phyloP scores from a whole-genome alignment of 192 early-diverging fungal species.

The Rhizophagus clarus region DNA sequence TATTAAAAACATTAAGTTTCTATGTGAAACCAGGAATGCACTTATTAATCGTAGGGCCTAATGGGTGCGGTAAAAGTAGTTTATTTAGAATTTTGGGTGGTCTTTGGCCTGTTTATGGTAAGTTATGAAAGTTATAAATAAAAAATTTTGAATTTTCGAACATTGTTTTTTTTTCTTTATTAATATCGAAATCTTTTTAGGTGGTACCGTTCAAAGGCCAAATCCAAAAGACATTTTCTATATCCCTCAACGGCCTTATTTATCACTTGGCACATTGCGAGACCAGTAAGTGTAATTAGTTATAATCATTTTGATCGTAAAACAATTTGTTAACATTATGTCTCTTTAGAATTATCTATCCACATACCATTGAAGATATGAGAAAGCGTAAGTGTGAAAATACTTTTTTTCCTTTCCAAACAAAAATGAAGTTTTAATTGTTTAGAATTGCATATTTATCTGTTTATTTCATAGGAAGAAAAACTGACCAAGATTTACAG shows the following conservation, averaged over 20 bases:
- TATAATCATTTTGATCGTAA: neutral
- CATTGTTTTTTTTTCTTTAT: neutral
- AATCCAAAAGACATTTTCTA: constrained; percentile 91
- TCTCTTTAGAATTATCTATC: constrained; percentile 84
- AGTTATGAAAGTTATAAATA: neutral
- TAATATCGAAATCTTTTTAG: constrained; percentile 32
- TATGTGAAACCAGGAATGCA: constrained; percentile 89
- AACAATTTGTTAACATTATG: neutral
- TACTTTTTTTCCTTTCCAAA: neutral
- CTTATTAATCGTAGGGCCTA: constrained; percentile 91
- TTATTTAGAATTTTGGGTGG: constrained; percentile 96
- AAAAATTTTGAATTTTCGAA: neutral
- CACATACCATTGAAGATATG: constrained; percentile 86
- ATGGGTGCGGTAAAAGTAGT: constrained; percentile 93
- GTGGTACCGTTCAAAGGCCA: constrained; percentile 73
- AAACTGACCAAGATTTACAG: constrained; percentile 79
- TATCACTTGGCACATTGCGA: constrained; percentile 89
- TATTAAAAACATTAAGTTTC: constrained; percentile 84
- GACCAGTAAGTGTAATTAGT: constrained; percentile 68
- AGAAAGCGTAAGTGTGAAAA: constrained; percentile 37
- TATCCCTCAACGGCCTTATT: constrained; percentile 98
- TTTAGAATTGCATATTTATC: neutral
- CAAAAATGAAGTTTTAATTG: neutral
- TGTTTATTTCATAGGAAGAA: constrained; percentile 41
- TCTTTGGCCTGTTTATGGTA: constrained; percentile 94